phyloP scores from a whole-genome alignment of 331 rosid genomes.

The Prunus yedoensis region DNA sequence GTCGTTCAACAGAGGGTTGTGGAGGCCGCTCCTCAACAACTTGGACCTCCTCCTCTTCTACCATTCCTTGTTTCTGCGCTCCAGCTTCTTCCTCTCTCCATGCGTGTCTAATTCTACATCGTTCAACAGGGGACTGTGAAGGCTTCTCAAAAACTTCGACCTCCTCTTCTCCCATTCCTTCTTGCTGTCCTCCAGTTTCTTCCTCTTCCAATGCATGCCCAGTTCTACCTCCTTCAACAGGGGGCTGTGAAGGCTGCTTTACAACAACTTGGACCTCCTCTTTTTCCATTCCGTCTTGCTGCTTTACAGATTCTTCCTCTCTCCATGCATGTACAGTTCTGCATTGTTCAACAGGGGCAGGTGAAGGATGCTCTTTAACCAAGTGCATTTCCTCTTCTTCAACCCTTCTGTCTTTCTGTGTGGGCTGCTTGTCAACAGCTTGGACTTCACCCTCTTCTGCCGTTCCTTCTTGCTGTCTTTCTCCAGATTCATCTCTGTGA shows the following conservation, averaged over 20 bases:
- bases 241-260: background rate
- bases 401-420: background rate
- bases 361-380: background rate
- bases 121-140: background rate
- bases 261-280: background rate
- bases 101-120: background rate
- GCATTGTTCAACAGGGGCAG: background rate
- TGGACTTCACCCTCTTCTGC: background rate
- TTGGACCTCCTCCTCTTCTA: too few species aligned
- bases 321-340: background rate
- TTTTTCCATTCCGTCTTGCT: background rate
- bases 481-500: background rate
- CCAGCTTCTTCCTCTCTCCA: background rate
- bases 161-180: conserved; percentile 1
- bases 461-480: background rate
- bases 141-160: background rate
- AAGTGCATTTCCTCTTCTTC: background rate
- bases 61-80: too few species aligned
- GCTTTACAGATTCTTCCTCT: background rate
- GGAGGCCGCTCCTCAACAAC: background rate
- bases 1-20: too few species aligned
- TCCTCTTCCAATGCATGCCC: background rate
- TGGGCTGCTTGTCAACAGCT: background rate
- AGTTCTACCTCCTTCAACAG: background rate
- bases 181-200: background rate